Evolutionary conservation across 2,329 filamentous ascomycete genomes (phyloP).

Genomic region (Cladophialophora carrionii): DNA sequence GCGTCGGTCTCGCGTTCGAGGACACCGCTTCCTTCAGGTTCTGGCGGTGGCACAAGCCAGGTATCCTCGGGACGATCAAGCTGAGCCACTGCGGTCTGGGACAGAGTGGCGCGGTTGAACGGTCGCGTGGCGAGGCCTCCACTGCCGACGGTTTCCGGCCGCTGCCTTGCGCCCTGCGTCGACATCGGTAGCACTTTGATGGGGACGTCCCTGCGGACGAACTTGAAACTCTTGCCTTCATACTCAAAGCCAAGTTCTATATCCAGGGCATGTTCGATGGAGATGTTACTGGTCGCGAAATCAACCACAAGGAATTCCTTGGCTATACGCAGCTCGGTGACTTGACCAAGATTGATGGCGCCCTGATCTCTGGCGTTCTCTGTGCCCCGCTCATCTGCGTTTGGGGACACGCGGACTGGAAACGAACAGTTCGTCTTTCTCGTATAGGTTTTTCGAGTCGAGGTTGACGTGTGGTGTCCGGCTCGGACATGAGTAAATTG

Average conservation of each 20-base stretch:
- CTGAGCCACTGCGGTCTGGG: background rate
- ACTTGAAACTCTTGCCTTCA: constrained; percentile 3
- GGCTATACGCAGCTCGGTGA: constrained; percentile 14
- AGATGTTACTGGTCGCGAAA: constrained; percentile 7
- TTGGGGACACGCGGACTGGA: background rate
- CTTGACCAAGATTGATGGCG: constrained; percentile 6
- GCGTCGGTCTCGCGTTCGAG: constrained; percentile 7
- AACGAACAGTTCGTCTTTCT: constrained; percentile 13
- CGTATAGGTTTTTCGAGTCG: constrained; percentile 15
- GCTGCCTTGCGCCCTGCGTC: background rate
- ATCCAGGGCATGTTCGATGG: constrained; percentile 6
- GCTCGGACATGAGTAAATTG: constrained; percentile 10
- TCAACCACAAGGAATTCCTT: constrained; percentile 6
- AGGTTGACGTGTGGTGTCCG: constrained; percentile 4
- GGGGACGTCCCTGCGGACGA: constrained; percentile 4
- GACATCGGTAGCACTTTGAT: background rate
- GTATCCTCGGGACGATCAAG: background rate
- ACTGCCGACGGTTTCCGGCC: background rate
- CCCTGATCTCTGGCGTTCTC: background rate
- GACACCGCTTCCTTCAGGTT: background rate
- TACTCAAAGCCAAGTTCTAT: constrained; percentile 11
- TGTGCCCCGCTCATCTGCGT: background rate
- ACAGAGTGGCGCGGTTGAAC: background rate
- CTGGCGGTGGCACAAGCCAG: background rate
- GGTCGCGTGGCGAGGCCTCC: background rate